Evolutionary conservation across 2,329 filamentous ascomycete species (phyloP).

Genomic region (Lachnellula occidentalis): DNA sequence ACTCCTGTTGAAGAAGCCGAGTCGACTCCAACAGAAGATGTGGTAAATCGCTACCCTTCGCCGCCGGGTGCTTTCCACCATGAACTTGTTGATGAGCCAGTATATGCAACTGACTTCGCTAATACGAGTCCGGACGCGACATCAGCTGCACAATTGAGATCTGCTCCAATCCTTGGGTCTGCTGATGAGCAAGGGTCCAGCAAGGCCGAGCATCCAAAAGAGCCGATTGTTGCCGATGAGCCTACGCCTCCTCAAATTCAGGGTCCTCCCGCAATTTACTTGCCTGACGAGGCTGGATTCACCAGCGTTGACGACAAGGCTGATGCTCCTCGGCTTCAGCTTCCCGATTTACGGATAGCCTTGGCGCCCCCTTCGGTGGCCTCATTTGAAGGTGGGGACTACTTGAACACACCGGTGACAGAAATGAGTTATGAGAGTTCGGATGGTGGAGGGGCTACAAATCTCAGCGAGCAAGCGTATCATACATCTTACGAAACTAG

Average conservation of each 20-base stretch:
- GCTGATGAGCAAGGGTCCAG: conserved; percentile 6
- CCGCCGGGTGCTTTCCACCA: conserved; percentile 16
- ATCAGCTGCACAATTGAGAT: conserved; percentile 3
- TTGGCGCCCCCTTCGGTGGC: conserved; percentile 19
- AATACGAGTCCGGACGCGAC: conserved; percentile 14
- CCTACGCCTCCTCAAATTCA: not conserved
- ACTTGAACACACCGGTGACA: conserved; percentile 24
- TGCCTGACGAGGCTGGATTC: conserved; percentile 10
- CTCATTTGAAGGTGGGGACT: conserved; percentile 17
- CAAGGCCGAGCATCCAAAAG: not conserved
- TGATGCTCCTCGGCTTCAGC: conserved; percentile 16
- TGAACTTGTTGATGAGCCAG: conserved; percentile 8
- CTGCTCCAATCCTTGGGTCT: conserved; percentile 8
- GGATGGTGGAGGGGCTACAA: conserved; percentile 17
- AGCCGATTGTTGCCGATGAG: not conserved
- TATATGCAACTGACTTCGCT: conserved; percentile 16
- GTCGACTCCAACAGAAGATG: conserved; percentile 12
- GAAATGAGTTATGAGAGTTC: conserved; percentile 31
- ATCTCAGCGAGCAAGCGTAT: conserved; percentile 14
- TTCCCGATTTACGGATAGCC: conserved; percentile 24
- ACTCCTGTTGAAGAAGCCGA: conserved; percentile 19
- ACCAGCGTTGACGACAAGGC: conserved; percentile 3
- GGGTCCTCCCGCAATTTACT: conserved; percentile 8
- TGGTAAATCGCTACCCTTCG: conserved; percentile 10
- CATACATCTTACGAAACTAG: conserved; percentile 16